A percentile compares a stretch with the other conserved stretches of the same genome.
phyloP scores from a whole-genome alignment of 176 grass and related monocot species.

The bread wheat (Triticum aestivum) region IWGSC_CS_RefSeq_v2.1 NC_057804.1:453195011-453195510 shows the following conservation, averaged over 20 bases:
- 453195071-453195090: slow-evolving; percentile 70
- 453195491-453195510: not conserved
- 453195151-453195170: slow-evolving; percentile 94
- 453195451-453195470: not conserved
- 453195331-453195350: slow-evolving; percentile 22
- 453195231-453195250: not conserved
- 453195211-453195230: not conserved
- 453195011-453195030: slow-evolving; percentile 54
- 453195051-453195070: slow-evolving; percentile 68
- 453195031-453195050: slow-evolving; percentile 89
- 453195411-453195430: slow-evolving; percentile 93
- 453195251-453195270: slow-evolving; percentile 12
- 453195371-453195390: slow-evolving; percentile 77
- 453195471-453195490: slow-evolving; percentile 1
- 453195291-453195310: slow-evolving; percentile 17
- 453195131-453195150: slow-evolving; percentile 96
- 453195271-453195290: not conserved
- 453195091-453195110: slow-evolving; percentile 57
- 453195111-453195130: slow-evolving; percentile 89
- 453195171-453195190: slow-evolving; percentile 50
- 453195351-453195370: slow-evolving; percentile 54
- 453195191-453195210: not conserved
- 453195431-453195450: slow-evolving; percentile 94
- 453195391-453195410: slow-evolving; percentile 93
- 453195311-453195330: not conserved